Base-by-base conservation (phyloP, 306 rosid species). In the Gynostemma pentaphyllum region DNA sequence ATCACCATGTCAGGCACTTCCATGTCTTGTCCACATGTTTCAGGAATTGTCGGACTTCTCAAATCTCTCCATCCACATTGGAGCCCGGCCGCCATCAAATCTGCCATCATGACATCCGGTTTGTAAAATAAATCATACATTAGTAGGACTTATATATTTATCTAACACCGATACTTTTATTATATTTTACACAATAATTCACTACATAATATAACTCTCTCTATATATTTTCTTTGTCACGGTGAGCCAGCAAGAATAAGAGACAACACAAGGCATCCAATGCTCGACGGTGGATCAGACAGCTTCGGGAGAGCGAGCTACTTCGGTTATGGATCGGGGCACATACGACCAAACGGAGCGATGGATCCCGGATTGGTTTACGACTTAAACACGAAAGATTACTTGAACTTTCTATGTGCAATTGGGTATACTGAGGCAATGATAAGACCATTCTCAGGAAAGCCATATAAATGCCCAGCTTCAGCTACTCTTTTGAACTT, bases 301-400 rank as follows among this genome's bases (percentile, higher is more conserved):
- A 10, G 64, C 14, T 14, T 4, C 2, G 16, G 0, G 1, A 59
- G 39, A 40, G 84, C 83, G 64, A 80, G 82, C 3, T 80, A 89
- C 9, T 80, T 73, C 68, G 44, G 64, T 15, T 78, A 82, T 48
- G 95, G 95, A 1, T 45, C 76, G 14, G 91, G 97, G 10, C 97
- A 89, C 65, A 82, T 82, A 0, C 69, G 83, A 59, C 97, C 92
- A 37, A 74, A 80, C 40, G 75, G 75, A 21, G 97, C 97, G 62
- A 72, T 75, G 81, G 83, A 86, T 63, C 95, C 97, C 1, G 95
- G 97, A 21, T 66, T 89, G 78, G 76, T 89, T 52, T 89, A 89
- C 66, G 97, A 89, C 68, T 47, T 84, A 9, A 62, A 60, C 39
- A 28, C 12, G 48, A 12, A 73, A 23, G 91, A 83, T 63, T 84